Evolutionary conservation across 106 monocot species (phyloP).

Genomic region (Dendrobium catenatum): DNA sequence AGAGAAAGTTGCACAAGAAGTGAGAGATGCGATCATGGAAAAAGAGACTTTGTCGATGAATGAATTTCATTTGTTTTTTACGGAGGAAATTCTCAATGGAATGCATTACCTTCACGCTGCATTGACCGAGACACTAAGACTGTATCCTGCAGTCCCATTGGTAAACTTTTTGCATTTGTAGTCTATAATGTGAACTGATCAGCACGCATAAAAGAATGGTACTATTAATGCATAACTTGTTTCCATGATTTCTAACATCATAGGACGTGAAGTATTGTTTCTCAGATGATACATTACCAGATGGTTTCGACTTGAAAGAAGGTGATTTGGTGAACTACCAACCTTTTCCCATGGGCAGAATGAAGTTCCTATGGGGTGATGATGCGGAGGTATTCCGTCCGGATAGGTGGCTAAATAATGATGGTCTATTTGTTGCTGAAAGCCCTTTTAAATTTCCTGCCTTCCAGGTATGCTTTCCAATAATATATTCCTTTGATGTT

Average conservation of each 20-base stretch:
- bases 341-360: constrained; percentile 61
- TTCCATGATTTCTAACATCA: neutral
- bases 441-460: constrained; percentile 62
- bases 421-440: constrained; percentile 35
- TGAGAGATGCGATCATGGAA: constrained; percentile 17
- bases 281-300: constrained; percentile 40
- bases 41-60: neutral
- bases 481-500: too few relatives aligned
- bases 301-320: constrained; percentile 40
- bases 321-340: constrained; percentile 41
- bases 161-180: constrained; percentile 11
- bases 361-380: constrained; percentile 58
- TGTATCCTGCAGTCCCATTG: constrained; percentile 60
- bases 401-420: constrained; percentile 48
- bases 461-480: constrained; percentile 36
- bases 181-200: too few relatives aligned
- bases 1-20: constrained; percentile 42
- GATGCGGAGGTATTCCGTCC: constrained; percentile 56
- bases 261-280: constrained; percentile 51
- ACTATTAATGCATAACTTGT: too few relatives aligned
- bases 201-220: too few relatives aligned
- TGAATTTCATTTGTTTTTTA: constrained; percentile 25
- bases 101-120: constrained; percentile 73
- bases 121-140: constrained; percentile 54
- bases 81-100: constrained; percentile 33